These are phyloP conservation scores for Neopestalotiopsis clavispora DNA, from an alignment of 2,329 filamentous ascomycete genomes.

Conservation along the genomic window DNA sequence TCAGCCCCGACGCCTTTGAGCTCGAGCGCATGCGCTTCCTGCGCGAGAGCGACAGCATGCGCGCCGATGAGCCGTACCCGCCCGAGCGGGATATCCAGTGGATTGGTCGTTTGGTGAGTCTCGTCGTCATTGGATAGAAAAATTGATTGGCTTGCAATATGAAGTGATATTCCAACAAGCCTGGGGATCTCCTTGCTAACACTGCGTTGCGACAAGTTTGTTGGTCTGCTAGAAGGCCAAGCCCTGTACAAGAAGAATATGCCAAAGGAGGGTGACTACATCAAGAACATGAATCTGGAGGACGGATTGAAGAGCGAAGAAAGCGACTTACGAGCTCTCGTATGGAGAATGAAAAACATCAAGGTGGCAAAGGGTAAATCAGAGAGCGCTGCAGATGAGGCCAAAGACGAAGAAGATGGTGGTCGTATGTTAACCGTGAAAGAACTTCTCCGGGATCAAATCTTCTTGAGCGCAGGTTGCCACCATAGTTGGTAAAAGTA, in stretches of 20 bases:
- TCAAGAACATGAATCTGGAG: not conserved
- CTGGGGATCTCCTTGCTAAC: not conserved
- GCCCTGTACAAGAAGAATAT: not conserved
- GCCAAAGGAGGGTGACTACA: not conserved
- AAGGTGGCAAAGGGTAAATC: not conserved
- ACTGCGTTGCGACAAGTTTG: not conserved
- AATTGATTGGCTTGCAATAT: too few species aligned
- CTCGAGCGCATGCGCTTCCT: not conserved
- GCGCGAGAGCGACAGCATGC: not conserved
- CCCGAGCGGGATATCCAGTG: constrained; percentile 1
- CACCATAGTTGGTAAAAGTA: not conserved
- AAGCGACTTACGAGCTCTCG: not conserved
- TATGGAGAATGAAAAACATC: not conserved
- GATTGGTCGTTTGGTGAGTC: not conserved
- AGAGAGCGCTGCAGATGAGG: not conserved
- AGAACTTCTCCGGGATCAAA: not conserved
- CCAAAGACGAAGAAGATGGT: not conserved
- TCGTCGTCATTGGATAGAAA: not conserved
- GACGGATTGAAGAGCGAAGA: not conserved
- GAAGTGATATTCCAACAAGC: too few species aligned
- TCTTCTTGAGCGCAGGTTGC: not conserved
- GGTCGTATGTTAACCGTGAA: not conserved
- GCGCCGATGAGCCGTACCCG: not conserved
- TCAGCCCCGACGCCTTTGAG: not conserved
- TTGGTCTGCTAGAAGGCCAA: not conserved